These are phyloP conservation scores for Termitomyces sp. DNA, from an alignment of 768 basidiomycete genomes.

Conservation along the genomic window DNA sequence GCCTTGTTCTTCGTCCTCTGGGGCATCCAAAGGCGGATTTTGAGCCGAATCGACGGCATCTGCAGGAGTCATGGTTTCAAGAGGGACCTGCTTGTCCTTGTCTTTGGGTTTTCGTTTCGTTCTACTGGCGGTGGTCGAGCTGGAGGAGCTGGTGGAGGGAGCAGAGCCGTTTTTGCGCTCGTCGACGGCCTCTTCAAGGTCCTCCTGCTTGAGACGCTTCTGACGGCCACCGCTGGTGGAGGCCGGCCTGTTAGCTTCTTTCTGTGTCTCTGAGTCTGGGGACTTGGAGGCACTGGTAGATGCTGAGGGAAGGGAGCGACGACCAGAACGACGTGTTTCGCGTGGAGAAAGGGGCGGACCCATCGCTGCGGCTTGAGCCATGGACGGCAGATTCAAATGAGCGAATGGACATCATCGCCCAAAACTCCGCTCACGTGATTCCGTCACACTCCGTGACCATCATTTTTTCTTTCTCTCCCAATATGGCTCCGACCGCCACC, in stretches of 20 bases:
- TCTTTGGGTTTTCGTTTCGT: conserved; percentile 65
- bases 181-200: conserved; percentile 57
- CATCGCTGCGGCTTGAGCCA: conserved; percentile 69
- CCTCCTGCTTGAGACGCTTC: conserved; percentile 72
- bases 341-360: conserved; percentile 73
- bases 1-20: conserved; percentile 55
- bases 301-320: conserved; percentile 62
- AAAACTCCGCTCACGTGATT: conserved; percentile 8
- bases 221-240: conserved; percentile 35
- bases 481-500: conserved; percentile 43
- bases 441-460: conserved; percentile 4
- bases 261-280: conserved; percentile 60
- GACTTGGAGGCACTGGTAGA: conserved; percentile 69
- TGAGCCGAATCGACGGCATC: conserved; percentile 23
- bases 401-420: conserved; percentile 5
- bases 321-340: conserved; percentile 73
- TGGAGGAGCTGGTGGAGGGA: conserved; percentile 27
- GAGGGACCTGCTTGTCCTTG: conserved; percentile 30
- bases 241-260: conserved; percentile 36
- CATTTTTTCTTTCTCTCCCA: conserved; percentile 1
- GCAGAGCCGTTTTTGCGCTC: conserved; percentile 42
- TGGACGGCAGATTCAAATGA: conserved; percentile 18
- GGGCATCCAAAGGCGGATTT: conserved; percentile 33
- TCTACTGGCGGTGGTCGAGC: conserved; percentile 24
- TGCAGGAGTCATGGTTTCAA: conserved; percentile 19